These are phyloP conservation scores for Acanthochlamys bracteata DNA, from an alignment of 106 monocot species.

Conservation along the genomic window DNA sequence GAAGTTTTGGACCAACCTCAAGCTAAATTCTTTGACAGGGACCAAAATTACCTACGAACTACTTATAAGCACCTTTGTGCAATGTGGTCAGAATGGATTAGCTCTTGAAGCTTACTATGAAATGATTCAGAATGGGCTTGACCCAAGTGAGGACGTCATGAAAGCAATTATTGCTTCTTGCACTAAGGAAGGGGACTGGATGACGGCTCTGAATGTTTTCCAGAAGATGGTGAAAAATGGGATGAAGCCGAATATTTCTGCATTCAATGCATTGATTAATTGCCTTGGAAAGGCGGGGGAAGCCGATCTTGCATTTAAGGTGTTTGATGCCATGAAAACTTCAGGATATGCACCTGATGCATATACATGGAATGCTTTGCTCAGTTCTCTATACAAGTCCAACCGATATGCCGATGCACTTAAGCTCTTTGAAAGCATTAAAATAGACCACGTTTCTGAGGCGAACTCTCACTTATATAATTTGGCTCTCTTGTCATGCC, in stretches of 20 bases:
- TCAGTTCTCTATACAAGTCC: constrained; percentile 63
- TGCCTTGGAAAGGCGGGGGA: constrained; percentile 84
- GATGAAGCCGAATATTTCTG: constrained; percentile 54
- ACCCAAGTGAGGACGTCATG: constrained; percentile 65
- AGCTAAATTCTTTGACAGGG: constrained; percentile 34
- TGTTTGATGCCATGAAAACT: constrained; percentile 52
- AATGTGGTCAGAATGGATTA: constrained; percentile 69
- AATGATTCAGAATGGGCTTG: constrained; percentile 49
- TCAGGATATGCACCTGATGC: constrained; percentile 53
- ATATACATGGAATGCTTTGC: constrained; percentile 86
- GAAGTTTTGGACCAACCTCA: constrained; percentile 61
- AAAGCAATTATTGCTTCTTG: constrained; percentile 80
- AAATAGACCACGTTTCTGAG: constrained; percentile 15
- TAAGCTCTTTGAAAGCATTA: constrained; percentile 50
- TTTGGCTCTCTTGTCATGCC: constrained; percentile 69
- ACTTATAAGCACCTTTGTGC: constrained; percentile 76
- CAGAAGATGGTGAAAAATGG: constrained; percentile 50
- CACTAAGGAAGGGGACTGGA: constrained; percentile 84
- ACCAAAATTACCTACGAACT: constrained; percentile 63
- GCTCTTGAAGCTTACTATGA: constrained; percentile 72
- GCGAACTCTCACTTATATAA: constrained; percentile 63
- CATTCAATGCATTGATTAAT: constrained; percentile 81
- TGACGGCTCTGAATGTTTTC: constrained; percentile 41
- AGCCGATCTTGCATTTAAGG: constrained; percentile 48
- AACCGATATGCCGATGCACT: constrained; percentile 45